Conservation (phyloP, 2,329 filamentous ascomycete genomes). For the Geoglossum cookeanum region DNA sequence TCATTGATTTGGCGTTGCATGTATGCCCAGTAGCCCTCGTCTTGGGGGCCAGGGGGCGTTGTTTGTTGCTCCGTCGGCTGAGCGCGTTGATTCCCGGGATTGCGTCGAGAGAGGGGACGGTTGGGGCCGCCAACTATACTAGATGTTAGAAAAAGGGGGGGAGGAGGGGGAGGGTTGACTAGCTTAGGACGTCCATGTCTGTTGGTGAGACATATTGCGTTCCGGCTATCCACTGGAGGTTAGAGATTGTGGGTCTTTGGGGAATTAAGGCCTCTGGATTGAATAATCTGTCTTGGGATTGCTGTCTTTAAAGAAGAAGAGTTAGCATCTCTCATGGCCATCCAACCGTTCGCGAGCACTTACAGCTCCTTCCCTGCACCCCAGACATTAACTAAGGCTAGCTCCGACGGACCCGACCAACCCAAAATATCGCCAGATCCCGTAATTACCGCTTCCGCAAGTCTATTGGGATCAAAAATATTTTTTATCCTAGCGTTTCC, state of each 20-base stretch:
- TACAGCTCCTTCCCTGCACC: constrained; percentile 49
- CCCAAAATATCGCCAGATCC: constrained; percentile 65
- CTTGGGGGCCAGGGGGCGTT: constrained; percentile 19
- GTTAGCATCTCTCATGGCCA: not conserved
- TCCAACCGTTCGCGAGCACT: constrained; percentile 16
- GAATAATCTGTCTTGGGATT: constrained; percentile 49
- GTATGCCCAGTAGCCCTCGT: constrained; percentile 56
- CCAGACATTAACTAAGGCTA: constrained; percentile 70
- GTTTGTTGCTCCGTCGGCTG: constrained; percentile 5
- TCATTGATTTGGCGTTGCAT: constrained; percentile 77
- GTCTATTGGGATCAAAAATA: constrained; percentile 55
- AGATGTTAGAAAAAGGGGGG: not conserved
- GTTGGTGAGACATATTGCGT: constrained; percentile 76
- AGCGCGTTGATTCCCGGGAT: constrained; percentile 59
- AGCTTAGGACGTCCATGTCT: constrained; percentile 70
- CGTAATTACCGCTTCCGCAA: constrained; percentile 50
- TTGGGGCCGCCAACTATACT: constrained; percentile 59
- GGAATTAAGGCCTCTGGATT: constrained; percentile 55
- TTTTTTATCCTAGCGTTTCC: constrained; percentile 42
- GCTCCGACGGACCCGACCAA: constrained; percentile 75
- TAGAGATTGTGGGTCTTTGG: constrained; percentile 78
- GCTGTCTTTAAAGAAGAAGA: constrained; percentile 19
- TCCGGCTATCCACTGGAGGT: constrained; percentile 89
- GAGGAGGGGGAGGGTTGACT: constrained; percentile 9
- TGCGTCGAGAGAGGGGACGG: constrained; percentile 71